Percentiles rank a stretch among this genome's conserved stretches.
Conservation (phyloP, 2,329 filamentous ascomycete species). For the Fusarium sp. region DNA sequence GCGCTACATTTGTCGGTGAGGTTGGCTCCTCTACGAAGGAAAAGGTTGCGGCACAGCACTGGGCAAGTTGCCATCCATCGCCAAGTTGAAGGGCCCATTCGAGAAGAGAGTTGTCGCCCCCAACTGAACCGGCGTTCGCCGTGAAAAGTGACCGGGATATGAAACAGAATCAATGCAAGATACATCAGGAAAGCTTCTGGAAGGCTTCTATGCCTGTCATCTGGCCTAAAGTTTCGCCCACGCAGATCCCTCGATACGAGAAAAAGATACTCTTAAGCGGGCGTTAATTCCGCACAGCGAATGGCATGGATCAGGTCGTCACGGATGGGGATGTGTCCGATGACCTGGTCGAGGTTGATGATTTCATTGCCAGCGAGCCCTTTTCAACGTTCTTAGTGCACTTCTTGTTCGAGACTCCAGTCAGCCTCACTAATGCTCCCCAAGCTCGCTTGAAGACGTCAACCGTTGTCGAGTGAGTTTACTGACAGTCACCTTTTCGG, state of each 20-base stretch:
- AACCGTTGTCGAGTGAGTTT: conserved; percentile 6
- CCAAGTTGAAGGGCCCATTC: background rate
- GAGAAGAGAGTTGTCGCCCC: conserved; percentile 10
- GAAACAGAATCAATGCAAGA: conserved; percentile 31
- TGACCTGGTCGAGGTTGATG: conserved; percentile 12
- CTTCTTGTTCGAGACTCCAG: conserved; percentile 9
- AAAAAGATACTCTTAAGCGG: conserved; percentile 15
- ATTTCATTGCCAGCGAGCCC: conserved; percentile 23
- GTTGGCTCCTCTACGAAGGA: conserved; percentile 8
- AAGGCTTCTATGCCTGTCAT: conserved; percentile 33
- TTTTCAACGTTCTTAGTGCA: conserved; percentile 6
- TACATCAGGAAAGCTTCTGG: conserved; percentile 43
- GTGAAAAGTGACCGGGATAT: conserved; percentile 1
- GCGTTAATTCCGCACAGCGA: conserved; percentile 3
- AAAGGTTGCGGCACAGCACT: conserved; percentile 29
- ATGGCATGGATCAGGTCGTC: conserved; percentile 25
- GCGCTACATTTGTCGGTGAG: conserved; percentile 15
- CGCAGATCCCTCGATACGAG: conserved; percentile 19
- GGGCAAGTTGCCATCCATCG: conserved; percentile 8
- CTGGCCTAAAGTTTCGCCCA: conserved; percentile 6
- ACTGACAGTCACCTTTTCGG: conserved; percentile 14
- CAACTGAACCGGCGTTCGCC: conserved; percentile 15
- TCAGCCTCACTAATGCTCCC: conserved; percentile 31
- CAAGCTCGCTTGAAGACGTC: background rate
- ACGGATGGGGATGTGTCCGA: conserved; percentile 8